Evolutionary conservation across 352 stramenopile genomes (phyloP), one percentile per base, ranked within the genome.

Genomic region (Phytophthora syringae): DNA sequence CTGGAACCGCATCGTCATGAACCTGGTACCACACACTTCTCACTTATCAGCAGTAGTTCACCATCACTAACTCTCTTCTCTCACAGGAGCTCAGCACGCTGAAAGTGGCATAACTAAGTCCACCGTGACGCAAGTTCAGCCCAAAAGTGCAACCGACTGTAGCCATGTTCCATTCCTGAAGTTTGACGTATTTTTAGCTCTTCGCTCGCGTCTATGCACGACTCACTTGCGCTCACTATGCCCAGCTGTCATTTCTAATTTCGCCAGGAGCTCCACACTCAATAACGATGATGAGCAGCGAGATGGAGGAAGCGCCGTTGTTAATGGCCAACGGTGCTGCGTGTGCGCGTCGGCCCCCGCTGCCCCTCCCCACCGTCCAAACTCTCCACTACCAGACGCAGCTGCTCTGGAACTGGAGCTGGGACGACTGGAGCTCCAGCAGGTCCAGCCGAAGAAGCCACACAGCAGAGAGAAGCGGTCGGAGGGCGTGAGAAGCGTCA

Each of bases 1-100:
- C 15, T 95, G 87, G 87, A 93, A 92, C 67, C 84, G 86, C 67
- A 93, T 95, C 55, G 70, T 95, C 40, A 84, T 89, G 70, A 93
- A 89, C 53, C 62, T 95, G 67, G 86, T 92, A n/a, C n/a, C n/a
- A n/a, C n/a, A 64, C 43, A 54, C 52, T 43, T 43, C 2, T 18
- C 42, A 25, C 39, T 60, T 44, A 1, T 7, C n/a, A 16, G 21
- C 22, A 3, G 13, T 10, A 36, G n/a, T n/a, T 20, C 11, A 10
- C 1, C 44, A 22, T 57, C n/a, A 12, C 22, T 71, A 6, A 62
- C 30, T 40, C 20, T n/a, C 37, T 57, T 15, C 42, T n/a, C 70
- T 20, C 9, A 42, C 36, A 79, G 71, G 72, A 80, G 64, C 68
- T 80, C 13, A 76, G 61, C 25, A 72, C 58, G 24, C 16, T 76